Evolutionary conservation across 495 filamentous ascomycete species (phyloP).

Genomic region (Aspergillus nanangensis): DNA sequence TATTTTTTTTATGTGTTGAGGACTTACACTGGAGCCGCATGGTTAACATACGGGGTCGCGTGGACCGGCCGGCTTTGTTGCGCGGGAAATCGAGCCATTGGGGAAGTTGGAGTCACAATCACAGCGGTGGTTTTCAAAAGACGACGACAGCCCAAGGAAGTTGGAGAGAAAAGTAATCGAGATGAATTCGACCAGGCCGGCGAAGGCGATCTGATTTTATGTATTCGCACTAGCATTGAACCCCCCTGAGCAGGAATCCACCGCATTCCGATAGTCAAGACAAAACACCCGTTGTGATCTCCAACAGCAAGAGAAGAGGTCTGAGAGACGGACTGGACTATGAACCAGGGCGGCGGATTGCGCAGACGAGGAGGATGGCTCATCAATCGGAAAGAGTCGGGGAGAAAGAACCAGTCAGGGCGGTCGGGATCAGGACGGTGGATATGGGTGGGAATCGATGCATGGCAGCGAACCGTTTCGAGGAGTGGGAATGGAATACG

Average conservation of each 20-base stretch:
- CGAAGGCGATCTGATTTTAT: conserved; percentile 29
- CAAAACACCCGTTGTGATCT: conserved; percentile 18
- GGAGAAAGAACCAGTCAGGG: conserved; percentile 25
- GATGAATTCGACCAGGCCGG: conserved; percentile 1
- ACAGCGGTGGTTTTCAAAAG: conserved; percentile 13
- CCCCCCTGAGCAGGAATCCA: conserved; percentile 32
- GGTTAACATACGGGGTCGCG: conserved; percentile 34
- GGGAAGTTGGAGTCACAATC: conserved; percentile 23
- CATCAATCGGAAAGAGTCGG: conserved; percentile 43
- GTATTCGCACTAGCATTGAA: conserved; percentile 30
- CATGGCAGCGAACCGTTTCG: conserved; percentile 38
- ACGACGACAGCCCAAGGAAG: neutral
- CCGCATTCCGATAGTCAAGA: conserved; percentile 31
- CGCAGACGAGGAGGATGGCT: conserved; percentile 20
- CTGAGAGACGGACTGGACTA: conserved; percentile 22
- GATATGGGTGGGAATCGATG: conserved; percentile 24
- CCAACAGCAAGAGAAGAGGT: conserved; percentile 18
- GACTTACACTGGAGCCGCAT: conserved; percentile 35
- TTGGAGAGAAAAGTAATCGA: neutral
- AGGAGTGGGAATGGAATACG: conserved; percentile 25
- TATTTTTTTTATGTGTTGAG: neutral
- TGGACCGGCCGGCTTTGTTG: conserved; percentile 40
- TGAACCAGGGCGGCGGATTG: conserved; percentile 25
- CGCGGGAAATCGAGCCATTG: conserved; percentile 41
- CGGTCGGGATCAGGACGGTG: conserved; percentile 26